phyloP scores from a whole-genome alignment of 1,139 yeast genomes.

The Torulaspora pretoriensis region DNA sequence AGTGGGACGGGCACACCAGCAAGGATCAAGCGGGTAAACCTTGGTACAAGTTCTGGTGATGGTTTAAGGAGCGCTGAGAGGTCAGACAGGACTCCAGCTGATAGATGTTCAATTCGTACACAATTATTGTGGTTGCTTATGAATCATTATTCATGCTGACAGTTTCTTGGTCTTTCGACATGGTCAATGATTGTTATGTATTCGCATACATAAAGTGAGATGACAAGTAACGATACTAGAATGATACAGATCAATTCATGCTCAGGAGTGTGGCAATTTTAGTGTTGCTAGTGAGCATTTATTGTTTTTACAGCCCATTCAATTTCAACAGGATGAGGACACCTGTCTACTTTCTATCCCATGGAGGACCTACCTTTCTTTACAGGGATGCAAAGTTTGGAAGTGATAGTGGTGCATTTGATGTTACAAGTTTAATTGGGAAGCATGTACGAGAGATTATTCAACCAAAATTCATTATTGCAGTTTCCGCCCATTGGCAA shows the following conservation, averaged over 20 bases:
- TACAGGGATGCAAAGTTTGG: slow-evolving; percentile 43
- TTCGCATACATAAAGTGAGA: background rate
- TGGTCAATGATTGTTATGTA: background rate
- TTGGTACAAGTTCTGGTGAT: slow-evolving; percentile 36
- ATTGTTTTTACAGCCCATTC: background rate
- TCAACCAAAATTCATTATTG: slow-evolving; percentile 61
- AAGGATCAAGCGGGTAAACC: slow-evolving; percentile 11
- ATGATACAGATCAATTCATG: background rate
- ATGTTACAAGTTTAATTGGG: slow-evolving; percentile 49
- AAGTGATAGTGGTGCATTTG: slow-evolving; percentile 58
- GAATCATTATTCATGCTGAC: slow-evolving; percentile 9
- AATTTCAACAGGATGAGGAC: slow-evolving; percentile 1
- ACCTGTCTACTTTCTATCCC: slow-evolving; percentile 66
- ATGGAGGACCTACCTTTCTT: slow-evolving; percentile 78
- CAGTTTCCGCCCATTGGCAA: slow-evolving; percentile 79
- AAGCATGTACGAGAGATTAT: slow-evolving; percentile 43
- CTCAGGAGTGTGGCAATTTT: background rate
- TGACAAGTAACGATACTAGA: background rate
- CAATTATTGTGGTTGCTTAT: slow-evolving; percentile 5
- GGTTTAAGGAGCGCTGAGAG: background rate
- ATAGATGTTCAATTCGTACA: background rate
- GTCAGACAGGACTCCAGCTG: background rate
- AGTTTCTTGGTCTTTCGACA: background rate
- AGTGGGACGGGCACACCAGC: slow-evolving; percentile 26
- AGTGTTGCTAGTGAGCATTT: background rate